These are phyloP conservation scores for Pachysandra terminalis DNA, from an alignment of 164 flowering plant genomes.

Conservation along the genomic window DNA sequence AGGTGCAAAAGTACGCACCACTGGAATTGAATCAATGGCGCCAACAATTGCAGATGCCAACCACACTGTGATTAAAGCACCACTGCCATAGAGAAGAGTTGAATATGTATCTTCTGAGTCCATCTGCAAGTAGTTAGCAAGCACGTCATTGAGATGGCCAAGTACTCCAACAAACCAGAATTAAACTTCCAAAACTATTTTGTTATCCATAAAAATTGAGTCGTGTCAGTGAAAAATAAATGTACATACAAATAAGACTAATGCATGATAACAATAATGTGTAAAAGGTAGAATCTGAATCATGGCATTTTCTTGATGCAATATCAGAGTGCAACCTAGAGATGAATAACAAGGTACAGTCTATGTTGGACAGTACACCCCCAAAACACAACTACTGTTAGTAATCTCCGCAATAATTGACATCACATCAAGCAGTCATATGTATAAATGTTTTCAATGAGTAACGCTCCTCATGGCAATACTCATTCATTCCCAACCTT, in stretches of 20 bases:
- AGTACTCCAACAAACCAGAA: neutral
- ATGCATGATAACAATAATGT: neutral
- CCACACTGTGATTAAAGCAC: slow-evolving; percentile 53
- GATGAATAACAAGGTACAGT: too few relatives aligned
- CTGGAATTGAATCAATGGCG: slow-evolving; percentile 77
- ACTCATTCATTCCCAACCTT: too few relatives aligned
- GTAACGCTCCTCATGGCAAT: too few relatives aligned
- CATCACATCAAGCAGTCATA: too few relatives aligned
- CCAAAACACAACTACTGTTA: too few relatives aligned
- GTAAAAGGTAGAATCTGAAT: neutral
- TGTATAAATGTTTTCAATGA: too few relatives aligned
- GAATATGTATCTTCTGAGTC: slow-evolving; percentile 46
- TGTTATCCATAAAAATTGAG: too few relatives aligned
- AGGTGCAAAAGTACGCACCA: slow-evolving; percentile 38
- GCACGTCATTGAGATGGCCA: neutral
- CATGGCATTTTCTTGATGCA: neutral
- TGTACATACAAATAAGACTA: neutral
- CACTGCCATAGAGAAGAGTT: slow-evolving; percentile 46
- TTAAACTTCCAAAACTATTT: neutral
- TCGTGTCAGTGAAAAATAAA: neutral
- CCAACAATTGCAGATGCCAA: slow-evolving; percentile 54
- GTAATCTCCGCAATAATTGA: too few relatives aligned
- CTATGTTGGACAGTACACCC: neutral
- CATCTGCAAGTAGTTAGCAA: slow-evolving; percentile 39
- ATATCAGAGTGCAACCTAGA: too few relatives aligned